Evolutionary conservation across 306 rosid genomes (phyloP).

Genomic region (Urtica urens): DNA sequence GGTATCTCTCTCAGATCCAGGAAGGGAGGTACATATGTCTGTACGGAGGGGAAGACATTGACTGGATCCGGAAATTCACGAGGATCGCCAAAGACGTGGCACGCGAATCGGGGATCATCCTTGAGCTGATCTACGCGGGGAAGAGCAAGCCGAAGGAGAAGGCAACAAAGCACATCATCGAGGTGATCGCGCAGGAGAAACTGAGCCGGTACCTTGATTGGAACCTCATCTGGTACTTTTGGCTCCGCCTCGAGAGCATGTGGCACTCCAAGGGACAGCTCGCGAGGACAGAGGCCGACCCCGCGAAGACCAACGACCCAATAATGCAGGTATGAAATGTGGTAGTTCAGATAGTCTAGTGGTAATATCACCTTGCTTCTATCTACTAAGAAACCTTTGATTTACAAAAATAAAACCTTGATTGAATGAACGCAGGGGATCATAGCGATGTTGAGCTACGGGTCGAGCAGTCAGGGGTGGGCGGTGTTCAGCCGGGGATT

Average conservation of each 20-base stretch:
- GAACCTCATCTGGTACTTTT: conserved; percentile 51
- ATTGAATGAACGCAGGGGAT: too few relatives aligned
- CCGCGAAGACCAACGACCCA: conserved; percentile 7
- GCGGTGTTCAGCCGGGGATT: conserved; percentile 9
- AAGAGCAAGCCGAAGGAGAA: conserved; percentile 40
- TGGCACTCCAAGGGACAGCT: conserved; percentile 37
- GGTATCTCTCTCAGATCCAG: conserved; percentile 26
- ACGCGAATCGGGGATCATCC: conserved; percentile 12
- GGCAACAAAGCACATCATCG: conserved; percentile 9
- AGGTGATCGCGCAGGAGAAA: conserved; percentile 9
- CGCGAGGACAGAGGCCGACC: conserved; percentile 1
- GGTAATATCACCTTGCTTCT: too few relatives aligned
- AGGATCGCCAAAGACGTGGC: conserved; percentile 17
- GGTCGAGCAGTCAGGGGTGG: conserved; percentile 19
- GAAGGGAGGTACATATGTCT: conserved; percentile 45
- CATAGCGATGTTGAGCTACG: conserved; percentile 23
- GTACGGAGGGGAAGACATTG: conserved; percentile 52
- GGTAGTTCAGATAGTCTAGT: too few relatives aligned
- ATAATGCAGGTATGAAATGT: too few relatives aligned
- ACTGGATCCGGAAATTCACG: conserved; percentile 50
- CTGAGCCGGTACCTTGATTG: conserved; percentile 30
- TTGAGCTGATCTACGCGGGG: conserved; percentile 54
- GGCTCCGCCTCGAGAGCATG: conserved; percentile 60
- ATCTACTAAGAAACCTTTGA: too few relatives aligned
- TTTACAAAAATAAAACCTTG: too few relatives aligned